These are phyloP conservation scores for Bifiguratus adelaidae DNA, from an alignment of 192 early-diverging fungal species.

Conservation along the genomic window DNA sequence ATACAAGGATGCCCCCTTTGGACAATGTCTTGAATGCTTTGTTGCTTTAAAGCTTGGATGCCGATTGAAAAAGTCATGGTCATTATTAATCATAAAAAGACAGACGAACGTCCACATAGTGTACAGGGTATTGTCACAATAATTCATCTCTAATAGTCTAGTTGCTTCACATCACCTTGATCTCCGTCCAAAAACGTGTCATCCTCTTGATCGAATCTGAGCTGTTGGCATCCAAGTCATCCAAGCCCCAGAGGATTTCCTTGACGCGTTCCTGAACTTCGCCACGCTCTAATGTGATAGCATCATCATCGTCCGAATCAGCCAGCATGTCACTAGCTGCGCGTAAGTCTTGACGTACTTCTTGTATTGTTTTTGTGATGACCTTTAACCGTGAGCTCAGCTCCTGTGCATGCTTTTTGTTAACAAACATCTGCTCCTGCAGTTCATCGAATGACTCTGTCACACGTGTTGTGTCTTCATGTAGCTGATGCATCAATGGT, in stretches of 20 bases:
- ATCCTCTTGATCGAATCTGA: slow-evolving; percentile 20
- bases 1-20: too few species aligned
- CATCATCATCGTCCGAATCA: slow-evolving; percentile 21
- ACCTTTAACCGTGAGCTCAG: slow-evolving; percentile 16
- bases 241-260: slow-evolving; percentile 28
- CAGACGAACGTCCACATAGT: too few species aligned
- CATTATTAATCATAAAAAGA: too few species aligned
- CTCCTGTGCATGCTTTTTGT: slow-evolving; percentile 23
- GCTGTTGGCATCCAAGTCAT: slow-evolving; percentile 16
- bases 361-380: slow-evolving; percentile 25
- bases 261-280: slow-evolving; percentile 20
- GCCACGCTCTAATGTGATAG: slow-evolving; percentile 9
- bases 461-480: slow-evolving; percentile 11
- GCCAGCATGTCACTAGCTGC: slow-evolving; percentile 19
- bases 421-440: slow-evolving; percentile 27
- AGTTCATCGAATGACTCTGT: slow-evolving; percentile 21
- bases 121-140: too few species aligned
- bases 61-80: too few species aligned
- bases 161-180: too few species aligned
- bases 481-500: slow-evolving; percentile 12
- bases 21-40: too few species aligned
- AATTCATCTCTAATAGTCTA: too few species aligned
- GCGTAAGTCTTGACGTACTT: slow-evolving; percentile 22
- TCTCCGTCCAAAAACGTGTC: slow-evolving; percentile 3
- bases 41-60: too few species aligned